phyloP scores from a whole-genome alignment of 2,329 filamentous ascomycete species.

The Lasiodiplodia sp. region DNA sequence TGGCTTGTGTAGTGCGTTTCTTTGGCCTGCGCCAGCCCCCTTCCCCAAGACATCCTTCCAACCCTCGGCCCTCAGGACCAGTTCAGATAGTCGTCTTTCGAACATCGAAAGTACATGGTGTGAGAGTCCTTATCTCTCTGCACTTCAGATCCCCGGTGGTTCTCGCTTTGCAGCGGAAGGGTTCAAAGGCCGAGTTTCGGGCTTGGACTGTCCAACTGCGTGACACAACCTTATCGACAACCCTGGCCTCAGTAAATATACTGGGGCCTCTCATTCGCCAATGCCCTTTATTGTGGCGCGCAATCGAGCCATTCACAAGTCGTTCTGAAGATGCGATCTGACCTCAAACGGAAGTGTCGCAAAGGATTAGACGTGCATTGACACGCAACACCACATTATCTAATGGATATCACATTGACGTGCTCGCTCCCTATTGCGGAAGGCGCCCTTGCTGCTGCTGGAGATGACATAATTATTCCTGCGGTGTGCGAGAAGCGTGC shows the following conservation, averaged over 20 bases:
- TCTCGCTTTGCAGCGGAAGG: slow-evolving; percentile 11
- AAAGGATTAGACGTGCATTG: slow-evolving; percentile 2
- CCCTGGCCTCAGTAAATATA: not conserved
- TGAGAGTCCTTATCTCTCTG: not conserved
- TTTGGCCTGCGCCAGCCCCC: no score
- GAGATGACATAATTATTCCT: not conserved
- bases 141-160: not conserved
- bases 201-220: slow-evolving; percentile 10
- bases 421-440: not conserved
- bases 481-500: not conserved
- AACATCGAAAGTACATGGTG: not conserved
- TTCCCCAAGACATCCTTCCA: no score
- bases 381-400: slow-evolving; percentile 14
- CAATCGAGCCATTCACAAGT: slow-evolving; percentile 3
- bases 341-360: slow-evolving; percentile 6
- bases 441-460: not conserved
- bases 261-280: slow-evolving; percentile 2
- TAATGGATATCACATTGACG: not conserved
- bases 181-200: not conserved
- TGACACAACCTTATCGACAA: slow-evolving; percentile 22
- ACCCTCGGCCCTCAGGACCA: not conserved
- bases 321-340: not conserved
- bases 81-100: not conserved
- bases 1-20: no score
- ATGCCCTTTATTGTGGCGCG: not conserved